These are phyloP conservation scores for Begonia peltatifolia DNA, from an alignment of 306 rosid species.

Conservation along the genomic window DNA sequence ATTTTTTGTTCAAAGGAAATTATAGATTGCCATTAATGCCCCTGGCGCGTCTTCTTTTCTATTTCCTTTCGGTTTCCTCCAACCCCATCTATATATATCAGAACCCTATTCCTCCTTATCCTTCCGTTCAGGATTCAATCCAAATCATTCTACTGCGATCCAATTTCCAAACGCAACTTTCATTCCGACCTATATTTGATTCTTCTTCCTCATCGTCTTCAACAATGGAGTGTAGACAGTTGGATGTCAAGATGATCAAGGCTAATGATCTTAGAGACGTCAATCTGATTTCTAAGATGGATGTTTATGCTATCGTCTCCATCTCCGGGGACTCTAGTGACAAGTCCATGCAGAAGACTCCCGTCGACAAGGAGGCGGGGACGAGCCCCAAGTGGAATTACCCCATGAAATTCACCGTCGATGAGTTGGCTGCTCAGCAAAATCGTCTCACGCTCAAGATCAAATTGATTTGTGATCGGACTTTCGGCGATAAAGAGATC, in stretches of 20 bases:
- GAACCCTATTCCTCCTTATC: too few species aligned
- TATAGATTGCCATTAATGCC: too few species aligned
- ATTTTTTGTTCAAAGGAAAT: too few species aligned
- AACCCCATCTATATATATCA: too few species aligned
- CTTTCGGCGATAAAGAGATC: conserved; percentile 22
- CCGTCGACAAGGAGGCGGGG: conserved; percentile 25
- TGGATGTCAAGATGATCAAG: conserved; percentile 20
- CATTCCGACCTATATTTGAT: not conserved
- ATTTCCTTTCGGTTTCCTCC: too few species aligned
- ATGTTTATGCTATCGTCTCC: conserved; percentile 35
- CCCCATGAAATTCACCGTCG: conserved; percentile 20
- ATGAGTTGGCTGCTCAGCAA: conserved; percentile 12
- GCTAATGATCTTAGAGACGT: conserved; percentile 33
- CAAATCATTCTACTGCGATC: too few species aligned
- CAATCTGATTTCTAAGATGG: conserved; percentile 38
- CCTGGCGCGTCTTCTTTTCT: too few species aligned
- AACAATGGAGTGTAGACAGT: conserved; percentile 26
- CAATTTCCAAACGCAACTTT: too few species aligned
- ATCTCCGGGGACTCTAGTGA: conserved; percentile 19
- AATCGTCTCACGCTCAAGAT: conserved; percentile 24
- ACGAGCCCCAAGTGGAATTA: conserved; percentile 29
- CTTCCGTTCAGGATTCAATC: too few species aligned
- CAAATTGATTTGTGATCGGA: conserved; percentile 25
- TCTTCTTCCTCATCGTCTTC: not conserved
- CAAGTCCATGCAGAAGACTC: conserved; percentile 17